These are phyloP conservation scores for Eucalyptus erythrocorys DNA, from an alignment of 345 rosid species.

Conservation along the genomic window DNA sequence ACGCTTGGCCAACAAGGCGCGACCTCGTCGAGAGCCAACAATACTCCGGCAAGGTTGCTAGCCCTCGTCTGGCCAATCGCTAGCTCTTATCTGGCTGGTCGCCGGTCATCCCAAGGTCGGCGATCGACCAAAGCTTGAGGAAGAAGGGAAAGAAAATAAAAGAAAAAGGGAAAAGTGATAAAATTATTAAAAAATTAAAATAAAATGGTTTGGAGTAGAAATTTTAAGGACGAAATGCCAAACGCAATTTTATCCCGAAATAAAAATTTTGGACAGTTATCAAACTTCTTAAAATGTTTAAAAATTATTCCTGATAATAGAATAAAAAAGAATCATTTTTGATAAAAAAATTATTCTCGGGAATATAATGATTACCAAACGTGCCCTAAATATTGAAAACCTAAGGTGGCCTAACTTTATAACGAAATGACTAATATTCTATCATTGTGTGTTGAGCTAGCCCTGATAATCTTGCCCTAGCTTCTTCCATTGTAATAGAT, in stretches of 20 bases:
- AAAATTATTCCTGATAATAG: rapidly evolving
- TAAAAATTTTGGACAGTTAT: rapidly evolving
- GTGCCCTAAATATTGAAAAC: rapidly evolving
- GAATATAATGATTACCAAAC: rapidly evolving
- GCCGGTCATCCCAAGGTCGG: rapidly evolving
- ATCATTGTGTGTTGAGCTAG: not conserved
- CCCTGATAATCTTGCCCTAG: not conserved
- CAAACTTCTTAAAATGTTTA: rapidly evolving
- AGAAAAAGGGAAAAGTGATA: too few species aligned
- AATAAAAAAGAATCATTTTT: too few species aligned
- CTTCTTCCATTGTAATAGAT: not conserved
- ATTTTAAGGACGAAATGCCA: rapidly evolving
- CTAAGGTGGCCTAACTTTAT: not conserved
- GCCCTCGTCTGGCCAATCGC: rapidly evolving
- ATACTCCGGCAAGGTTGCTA: rapidly evolving
- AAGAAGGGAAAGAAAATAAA: too few species aligned
- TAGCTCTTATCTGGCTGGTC: rapidly evolving
- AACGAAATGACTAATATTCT: not conserved
- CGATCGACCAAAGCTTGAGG: rapidly evolving
- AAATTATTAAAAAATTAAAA: too few species aligned
- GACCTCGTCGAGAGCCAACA: rapidly evolving
- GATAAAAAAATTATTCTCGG: rapidly evolving
- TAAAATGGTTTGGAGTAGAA: too few species aligned
- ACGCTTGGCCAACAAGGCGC: too few species aligned
- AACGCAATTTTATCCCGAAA: rapidly evolving